Evolutionary conservation across 352 stramenopile genomes (phyloP).

Genomic region (Pythium pyrilobum): DNA sequence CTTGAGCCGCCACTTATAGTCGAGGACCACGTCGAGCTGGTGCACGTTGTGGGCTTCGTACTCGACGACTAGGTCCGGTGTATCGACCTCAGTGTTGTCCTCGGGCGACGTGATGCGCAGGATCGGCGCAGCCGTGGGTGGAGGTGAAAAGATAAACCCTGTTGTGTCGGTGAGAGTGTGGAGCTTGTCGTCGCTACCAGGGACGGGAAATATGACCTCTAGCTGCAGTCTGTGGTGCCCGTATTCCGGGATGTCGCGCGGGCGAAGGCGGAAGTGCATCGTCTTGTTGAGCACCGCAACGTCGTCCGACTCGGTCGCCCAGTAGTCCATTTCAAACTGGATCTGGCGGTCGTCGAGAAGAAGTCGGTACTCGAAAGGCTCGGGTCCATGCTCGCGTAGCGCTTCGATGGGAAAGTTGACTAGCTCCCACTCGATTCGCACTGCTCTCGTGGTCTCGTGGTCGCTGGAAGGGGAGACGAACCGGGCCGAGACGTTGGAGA

Average conservation of each 20-base stretch:
- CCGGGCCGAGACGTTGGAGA: conserved; percentile 37
- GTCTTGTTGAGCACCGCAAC: conserved; percentile 15
- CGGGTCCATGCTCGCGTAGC: conserved; percentile 30
- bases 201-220: conserved; percentile 33
- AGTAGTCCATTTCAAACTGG: conserved; percentile 33
- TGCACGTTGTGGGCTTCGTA: conserved; percentile 35
- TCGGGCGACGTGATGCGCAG: conserved; percentile 23
- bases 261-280: conserved; percentile 12
- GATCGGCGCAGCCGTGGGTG: conserved; percentile 4
- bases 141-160: conserved; percentile 12
- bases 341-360: conserved; percentile 30
- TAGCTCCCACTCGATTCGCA: conserved; percentile 42
- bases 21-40: conserved; percentile 24
- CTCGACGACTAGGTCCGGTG: conserved; percentile 26
- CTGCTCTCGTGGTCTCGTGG: conserved; percentile 7
- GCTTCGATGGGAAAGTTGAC: conserved; percentile 30
- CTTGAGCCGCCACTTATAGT: conserved; percentile 20
- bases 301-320: not conserved
- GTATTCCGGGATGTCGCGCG: not conserved
- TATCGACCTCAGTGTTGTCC: conserved; percentile 20
- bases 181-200: conserved; percentile 28
- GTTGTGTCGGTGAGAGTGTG: conserved; percentile 23
- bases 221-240: conserved; percentile 22
- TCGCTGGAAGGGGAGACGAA: conserved; percentile 28
- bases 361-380: conserved; percentile 41